phyloP scores from a whole-genome alignment of 2,329 filamentous ascomycete genomes.

The Cercospora sojina region DNA sequence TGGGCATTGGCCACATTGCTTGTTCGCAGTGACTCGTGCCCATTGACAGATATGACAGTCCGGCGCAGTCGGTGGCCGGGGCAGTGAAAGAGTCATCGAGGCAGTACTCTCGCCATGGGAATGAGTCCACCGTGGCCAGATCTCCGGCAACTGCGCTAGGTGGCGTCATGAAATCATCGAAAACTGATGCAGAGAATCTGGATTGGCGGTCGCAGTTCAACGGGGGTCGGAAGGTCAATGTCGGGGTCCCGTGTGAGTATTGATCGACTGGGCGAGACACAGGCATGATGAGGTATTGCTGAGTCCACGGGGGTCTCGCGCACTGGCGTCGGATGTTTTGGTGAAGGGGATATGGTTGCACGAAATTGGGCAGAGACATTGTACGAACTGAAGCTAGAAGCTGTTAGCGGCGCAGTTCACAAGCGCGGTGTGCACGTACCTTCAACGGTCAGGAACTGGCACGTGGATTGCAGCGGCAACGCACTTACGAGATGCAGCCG shows the following conservation, averaged over 20 bases:
- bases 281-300: neutral
- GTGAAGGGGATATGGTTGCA: neutral
- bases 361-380: neutral
- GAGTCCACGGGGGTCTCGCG: constrained; percentile 1
- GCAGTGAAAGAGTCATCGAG: neutral
- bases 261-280: neutral
- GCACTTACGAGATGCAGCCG: constrained; percentile 4
- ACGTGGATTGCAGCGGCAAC: constrained; percentile 8
- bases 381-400: neutral
- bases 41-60: neutral
- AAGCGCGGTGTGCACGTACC: constrained; percentile 29
- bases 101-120: neutral
- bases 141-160: neutral
- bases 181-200: neutral
- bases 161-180: neutral
- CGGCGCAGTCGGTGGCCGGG: neutral
- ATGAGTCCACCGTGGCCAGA: neutral
- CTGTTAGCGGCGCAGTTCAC: constrained; percentile 11
- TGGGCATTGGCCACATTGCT: neutral
- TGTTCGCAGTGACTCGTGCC: neutral
- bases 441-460: neutral
- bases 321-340: neutral
- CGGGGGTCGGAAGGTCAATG: neutral
- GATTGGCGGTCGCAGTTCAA: neutral
- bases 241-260: neutral